Base-by-base conservation (phyloP, 2,329 filamentous ascomycete genomes). In the Septoria petroselini region DNA sequence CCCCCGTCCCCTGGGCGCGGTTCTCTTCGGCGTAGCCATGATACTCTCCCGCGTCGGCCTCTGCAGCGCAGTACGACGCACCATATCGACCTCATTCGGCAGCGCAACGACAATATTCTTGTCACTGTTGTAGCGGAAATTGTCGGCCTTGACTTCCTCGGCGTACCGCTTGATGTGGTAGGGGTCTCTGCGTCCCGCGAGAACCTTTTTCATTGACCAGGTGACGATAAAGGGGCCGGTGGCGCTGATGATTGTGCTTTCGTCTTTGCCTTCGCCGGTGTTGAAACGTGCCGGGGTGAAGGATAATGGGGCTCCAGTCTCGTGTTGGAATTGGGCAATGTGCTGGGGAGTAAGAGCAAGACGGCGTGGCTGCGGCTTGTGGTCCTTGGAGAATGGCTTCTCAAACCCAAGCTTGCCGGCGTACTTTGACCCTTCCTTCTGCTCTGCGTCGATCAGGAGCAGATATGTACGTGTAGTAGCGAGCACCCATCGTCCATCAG, bases 341-440 rank as follows among this genome's bases (percentile, higher is more conserved):
- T 98, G 93, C 53, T 88, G 84, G 0, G 93, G 93, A 5, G 86
- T 91, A 30, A 98, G 79, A 9, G 85, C 89, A 8, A 98, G 82
- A 60, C 93, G 89, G 47, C 89, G 86, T 29, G 93, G 93, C 63
- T 95, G 89, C 1, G 93, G 93, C 71, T 98, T 98, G 15, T 84
- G 80, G 67, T 96, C 91, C 59, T 95, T 94, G 2, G 87, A 84
- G 64, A 98, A 98, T 0, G 88, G 77, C 68, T 87, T 91, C 71
- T 98, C 91, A 65, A 98, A 98, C 1, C 93, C 93, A n/a, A 98
- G 84, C 71, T 95, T 95, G 66, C 93, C 93, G 66, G 93, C 89
- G 58, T 97, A 95, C 77, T 96, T 97, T 68, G 93, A 93, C 33
- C 46, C 55, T 1, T 84, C 81, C 66, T 93, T 90, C 66, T 98